Evolutionary conservation across 2,329 filamentous ascomycete species (phyloP), one percentile per base, ranked within the genome.

Genomic region (Ambrosiella cleistominuta): DNA sequence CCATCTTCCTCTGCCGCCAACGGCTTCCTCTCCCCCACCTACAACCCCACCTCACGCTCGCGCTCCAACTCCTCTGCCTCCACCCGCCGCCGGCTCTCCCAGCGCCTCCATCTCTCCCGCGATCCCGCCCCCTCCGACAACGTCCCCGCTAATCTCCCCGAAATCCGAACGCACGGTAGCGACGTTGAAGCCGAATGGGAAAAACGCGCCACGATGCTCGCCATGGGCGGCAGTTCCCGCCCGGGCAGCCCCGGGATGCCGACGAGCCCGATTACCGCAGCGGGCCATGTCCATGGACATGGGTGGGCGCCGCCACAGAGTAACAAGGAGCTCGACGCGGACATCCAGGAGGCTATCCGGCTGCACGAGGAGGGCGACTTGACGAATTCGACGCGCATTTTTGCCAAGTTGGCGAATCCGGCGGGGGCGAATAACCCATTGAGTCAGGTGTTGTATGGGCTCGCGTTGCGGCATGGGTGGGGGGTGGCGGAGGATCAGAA

Each of bases 311-410:
- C 55, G 17, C 59, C 59, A 8, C 56, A 56, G 51, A 60, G 59
- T 37, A 60, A 60, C 27, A 60, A 60, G 66, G 70, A 71, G 60
- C 76, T 77, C 57, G 80, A 84, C 67, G 76, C 78, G 60, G 83
- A 87, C 69, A 95, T 98, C 60, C 91, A 96, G 70, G 84, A 94
- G 71, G 93, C 93, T n/a, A 98, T 98, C 67, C 79, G 85, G 61
- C 75, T 97, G 63, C 93, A 98, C 68, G 93, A 98, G 70, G 77
- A 75, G 52, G 91, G 91, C 59, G 78, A 93, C 61, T 76, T 95
- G 59, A 80, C 82, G 65, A 72, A 76, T 65, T 93, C 89, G 57
- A 96, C 93, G n/a, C 74, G 75, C 56, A 80, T 97, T 70, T 98
- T 98, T 71, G 86, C 82, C 36, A 75, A 77, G 61, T 75, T 98